phyloP scores from a whole-genome alignment of 192 early-diverging fungal genomes.

The Coemansia sp. region DNA sequence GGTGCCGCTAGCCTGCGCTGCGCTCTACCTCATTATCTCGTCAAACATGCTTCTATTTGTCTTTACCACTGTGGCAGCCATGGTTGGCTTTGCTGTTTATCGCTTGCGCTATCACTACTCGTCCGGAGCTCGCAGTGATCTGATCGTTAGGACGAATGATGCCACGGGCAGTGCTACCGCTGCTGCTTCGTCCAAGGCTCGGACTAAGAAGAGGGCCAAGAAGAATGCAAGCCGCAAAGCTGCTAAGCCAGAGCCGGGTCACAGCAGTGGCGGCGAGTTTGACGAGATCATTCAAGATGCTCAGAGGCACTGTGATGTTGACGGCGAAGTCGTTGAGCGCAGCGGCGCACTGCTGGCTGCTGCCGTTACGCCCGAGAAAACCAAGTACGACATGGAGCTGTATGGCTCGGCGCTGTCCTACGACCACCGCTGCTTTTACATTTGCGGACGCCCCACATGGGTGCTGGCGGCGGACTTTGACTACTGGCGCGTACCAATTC shows the following conservation, averaged over 20 bases:
- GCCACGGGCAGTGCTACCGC: neutral
- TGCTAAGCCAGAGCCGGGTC: neutral
- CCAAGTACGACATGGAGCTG: conserved; percentile 41
- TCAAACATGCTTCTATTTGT: conserved; percentile 37
- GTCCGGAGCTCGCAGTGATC: conserved; percentile 34
- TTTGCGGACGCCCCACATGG: conserved; percentile 64
- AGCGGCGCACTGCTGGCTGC: conserved; percentile 40
- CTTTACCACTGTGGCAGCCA: conserved; percentile 5
- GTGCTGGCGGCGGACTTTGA: conserved; percentile 81
- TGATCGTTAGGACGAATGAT: conserved; percentile 17
- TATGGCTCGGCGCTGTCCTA: conserved; percentile 39
- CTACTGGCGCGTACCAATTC: conserved; percentile 79
- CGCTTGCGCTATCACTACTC: conserved; percentile 52
- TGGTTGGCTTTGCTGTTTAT: neutral
- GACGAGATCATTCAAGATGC: conserved; percentile 37
- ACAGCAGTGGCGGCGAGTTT: conserved; percentile 29
- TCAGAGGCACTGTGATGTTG: conserved; percentile 29
- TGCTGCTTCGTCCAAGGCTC: neutral
- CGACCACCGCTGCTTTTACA: conserved; percentile 66
- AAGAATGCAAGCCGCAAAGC: conserved; percentile 1
- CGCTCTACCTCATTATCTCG: conserved; percentile 35
- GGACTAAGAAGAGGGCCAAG: neutral
- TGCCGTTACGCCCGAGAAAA: conserved; percentile 29
- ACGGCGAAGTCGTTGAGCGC: conserved; percentile 36
- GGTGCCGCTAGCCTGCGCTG: conserved; percentile 42